Evolutionary conservation across 2,329 filamentous ascomycete species (phyloP).

Genomic region (Exophiala mesophila): DNA sequence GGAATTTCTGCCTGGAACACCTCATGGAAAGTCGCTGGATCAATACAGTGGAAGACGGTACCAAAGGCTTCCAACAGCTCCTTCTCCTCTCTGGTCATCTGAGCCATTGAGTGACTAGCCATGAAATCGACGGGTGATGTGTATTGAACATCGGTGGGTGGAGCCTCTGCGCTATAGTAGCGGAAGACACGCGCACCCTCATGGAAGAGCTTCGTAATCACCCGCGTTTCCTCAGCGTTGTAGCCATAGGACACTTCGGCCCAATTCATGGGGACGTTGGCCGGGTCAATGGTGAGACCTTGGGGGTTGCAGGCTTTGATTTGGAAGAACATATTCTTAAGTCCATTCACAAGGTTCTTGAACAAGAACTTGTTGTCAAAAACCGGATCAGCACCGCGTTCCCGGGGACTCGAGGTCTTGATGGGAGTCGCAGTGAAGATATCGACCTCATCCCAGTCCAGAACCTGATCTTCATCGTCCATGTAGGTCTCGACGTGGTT

Average conservation of each 20-base stretch:
- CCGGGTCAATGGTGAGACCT: conserved; percentile 63
- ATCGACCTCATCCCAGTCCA: conserved; percentile 97
- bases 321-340: conserved; percentile 96
- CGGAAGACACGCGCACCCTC: conserved; percentile 95
- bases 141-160: conserved; percentile 65
- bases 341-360: conserved; percentile 88
- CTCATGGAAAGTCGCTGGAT: conserved; percentile 96
- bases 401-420: conserved; percentile 85
- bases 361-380: conserved; percentile 97
- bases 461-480: conserved; percentile 71
- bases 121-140: conserved; percentile 85
- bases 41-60: conserved; percentile 96
- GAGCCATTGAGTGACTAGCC: conserved; percentile 91
- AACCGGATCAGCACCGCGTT: conserved; percentile 83
- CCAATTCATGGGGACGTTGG: conserved; percentile 83
- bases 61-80: conserved; percentile 96
- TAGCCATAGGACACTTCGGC: conserved; percentile 93
- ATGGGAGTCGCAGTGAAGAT: conserved; percentile 96
- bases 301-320: conserved; percentile 80
- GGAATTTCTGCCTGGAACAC: conserved; percentile 98
- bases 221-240: conserved; percentile 91
- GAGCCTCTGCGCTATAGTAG: conserved; percentile 89
- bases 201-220: conserved; percentile 94
- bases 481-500: conserved; percentile 72
- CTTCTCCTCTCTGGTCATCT: conserved; percentile 92